phyloP scores from a whole-genome alignment of 179 eudicot species.

The Amaranthus tricolor region DNA sequence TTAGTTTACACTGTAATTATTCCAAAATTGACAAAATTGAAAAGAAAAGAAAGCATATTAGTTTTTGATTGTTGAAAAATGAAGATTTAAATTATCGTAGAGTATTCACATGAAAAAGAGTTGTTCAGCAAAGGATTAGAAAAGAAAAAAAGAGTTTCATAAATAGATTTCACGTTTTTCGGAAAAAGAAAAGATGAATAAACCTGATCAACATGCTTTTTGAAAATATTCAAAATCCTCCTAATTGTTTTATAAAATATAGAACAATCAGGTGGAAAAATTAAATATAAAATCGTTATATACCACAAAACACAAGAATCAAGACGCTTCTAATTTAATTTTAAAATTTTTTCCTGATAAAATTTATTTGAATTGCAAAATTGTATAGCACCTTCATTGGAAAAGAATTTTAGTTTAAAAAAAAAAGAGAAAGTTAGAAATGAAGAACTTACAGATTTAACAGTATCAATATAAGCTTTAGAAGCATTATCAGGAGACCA shows the following conservation, averaged over 20 bases:
- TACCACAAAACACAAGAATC: too few relatives aligned
- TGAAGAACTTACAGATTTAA: slow-evolving; percentile 58
- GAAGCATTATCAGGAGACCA: slow-evolving; percentile 86
- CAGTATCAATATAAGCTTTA: slow-evolving; percentile 84
- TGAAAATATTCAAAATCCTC: too few relatives aligned
- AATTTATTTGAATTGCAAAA: not conserved
- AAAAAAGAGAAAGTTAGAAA: not conserved
- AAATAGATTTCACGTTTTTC: too few relatives aligned
- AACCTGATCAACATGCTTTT: too few relatives aligned
- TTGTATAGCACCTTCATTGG: too few relatives aligned
- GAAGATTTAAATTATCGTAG: not conserved
- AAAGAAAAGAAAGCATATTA: not conserved
- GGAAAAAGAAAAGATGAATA: too few relatives aligned
- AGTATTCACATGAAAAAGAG: not conserved
- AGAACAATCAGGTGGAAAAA: too few relatives aligned
- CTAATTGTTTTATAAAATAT: too few relatives aligned
- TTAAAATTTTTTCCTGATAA: too few relatives aligned
- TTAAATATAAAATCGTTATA: too few relatives aligned
- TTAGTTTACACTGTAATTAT: slow-evolving; percentile 48
- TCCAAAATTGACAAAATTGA: not conserved
- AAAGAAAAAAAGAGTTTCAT: not conserved
- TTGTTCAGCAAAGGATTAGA: not conserved
- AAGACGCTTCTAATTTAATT: too few relatives aligned
- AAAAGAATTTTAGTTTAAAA: too few relatives aligned
- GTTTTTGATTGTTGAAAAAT: not conserved